phyloP scores from a whole-genome alignment of 106 monocot genomes.

The Hemerocallis citrina region DNA sequence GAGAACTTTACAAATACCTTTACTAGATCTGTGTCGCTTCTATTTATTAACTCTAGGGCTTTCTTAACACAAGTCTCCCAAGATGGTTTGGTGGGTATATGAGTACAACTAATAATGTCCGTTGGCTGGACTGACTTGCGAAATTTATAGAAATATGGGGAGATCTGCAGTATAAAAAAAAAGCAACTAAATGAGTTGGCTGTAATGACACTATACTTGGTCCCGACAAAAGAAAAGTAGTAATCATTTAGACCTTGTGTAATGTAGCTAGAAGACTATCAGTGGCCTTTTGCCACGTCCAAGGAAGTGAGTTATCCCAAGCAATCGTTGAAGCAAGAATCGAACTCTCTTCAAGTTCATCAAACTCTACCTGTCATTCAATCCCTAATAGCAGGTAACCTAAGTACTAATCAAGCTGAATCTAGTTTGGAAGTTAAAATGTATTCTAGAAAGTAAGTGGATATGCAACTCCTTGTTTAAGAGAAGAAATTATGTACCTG shows the following conservation, averaged over 20 bases:
- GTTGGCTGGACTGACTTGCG: conserved; percentile 29
- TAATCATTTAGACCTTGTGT: conserved; percentile 36
- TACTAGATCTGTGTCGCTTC: conserved; percentile 38
- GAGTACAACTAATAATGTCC: conserved; percentile 42
- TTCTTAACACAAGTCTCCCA: conserved; percentile 72
- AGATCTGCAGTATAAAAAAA: conserved; percentile 40
- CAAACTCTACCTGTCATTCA: conserved; percentile 83
- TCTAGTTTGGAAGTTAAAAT: background rate
- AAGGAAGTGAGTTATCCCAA: conserved; percentile 70
- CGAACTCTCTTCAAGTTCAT: conserved; percentile 77
- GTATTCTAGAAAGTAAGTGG: background rate
- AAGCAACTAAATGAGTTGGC: background rate
- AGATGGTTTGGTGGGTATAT: conserved; percentile 46
- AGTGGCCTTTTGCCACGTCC: conserved; percentile 77
- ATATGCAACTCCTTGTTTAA: background rate
- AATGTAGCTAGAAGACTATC: conserved; percentile 49
- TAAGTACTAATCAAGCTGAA: conserved; percentile 22
- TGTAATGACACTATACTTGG: background rate
- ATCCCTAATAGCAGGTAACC: conserved; percentile 15
- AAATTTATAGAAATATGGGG: conserved; percentile 21
- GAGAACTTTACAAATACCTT: conserved; percentile 37
- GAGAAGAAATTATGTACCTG: conserved; percentile 43
- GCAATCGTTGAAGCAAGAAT: conserved; percentile 76
- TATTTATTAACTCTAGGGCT: conserved; percentile 69
- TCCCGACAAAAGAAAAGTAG: background rate